Percentiles rank a stretch among this genome's conserved stretches.
Evolutionary conservation across 176 grass and related monocot genomes (phyloP).

Genomic region (Oryza coarctata): DNA sequence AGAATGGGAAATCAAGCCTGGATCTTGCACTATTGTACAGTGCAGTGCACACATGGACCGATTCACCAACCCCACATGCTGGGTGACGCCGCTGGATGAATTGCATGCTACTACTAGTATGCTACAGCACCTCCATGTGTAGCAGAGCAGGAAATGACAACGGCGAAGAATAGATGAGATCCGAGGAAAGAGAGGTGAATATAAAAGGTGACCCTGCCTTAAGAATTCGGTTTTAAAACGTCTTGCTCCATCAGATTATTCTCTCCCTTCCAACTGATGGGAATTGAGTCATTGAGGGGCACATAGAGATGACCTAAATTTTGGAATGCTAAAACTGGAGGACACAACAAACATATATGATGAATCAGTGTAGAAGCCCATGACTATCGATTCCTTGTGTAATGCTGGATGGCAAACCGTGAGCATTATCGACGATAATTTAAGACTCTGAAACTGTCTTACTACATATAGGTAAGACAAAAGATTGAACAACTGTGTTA

Average conservation of each 20-base stretch:
- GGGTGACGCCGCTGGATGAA: not conserved
- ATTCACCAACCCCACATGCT: constrained; percentile 46
- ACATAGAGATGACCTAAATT: not conserved
- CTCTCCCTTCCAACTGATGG: not conserved
- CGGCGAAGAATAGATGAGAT: constrained; percentile 24
- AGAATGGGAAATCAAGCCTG: not conserved
- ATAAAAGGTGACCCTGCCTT: not conserved
- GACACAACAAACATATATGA: not conserved
- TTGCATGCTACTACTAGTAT: not conserved
- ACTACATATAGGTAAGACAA: not conserved
- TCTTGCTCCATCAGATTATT: not conserved
- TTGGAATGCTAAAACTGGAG: not conserved
- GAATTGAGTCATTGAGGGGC: no score
- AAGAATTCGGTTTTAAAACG: not conserved
- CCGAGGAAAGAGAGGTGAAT: not conserved
- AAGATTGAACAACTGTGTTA: not conserved
- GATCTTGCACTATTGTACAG: constrained; percentile 15
- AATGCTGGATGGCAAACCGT: not conserved
- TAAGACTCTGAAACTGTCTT: not conserved
- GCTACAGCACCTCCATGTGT: constrained; percentile 37
- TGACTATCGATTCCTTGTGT: not conserved
- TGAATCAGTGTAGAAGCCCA: not conserved
- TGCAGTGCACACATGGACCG: constrained; percentile 22
- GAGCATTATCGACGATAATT: not conserved
- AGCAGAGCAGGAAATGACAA: constrained; percentile 24